Percentiles rank a stretch among this genome's conserved stretches.
Conservation (phyloP, 768 basidiomycete species). For the Phanerodontia chrysosporium region DNA sequence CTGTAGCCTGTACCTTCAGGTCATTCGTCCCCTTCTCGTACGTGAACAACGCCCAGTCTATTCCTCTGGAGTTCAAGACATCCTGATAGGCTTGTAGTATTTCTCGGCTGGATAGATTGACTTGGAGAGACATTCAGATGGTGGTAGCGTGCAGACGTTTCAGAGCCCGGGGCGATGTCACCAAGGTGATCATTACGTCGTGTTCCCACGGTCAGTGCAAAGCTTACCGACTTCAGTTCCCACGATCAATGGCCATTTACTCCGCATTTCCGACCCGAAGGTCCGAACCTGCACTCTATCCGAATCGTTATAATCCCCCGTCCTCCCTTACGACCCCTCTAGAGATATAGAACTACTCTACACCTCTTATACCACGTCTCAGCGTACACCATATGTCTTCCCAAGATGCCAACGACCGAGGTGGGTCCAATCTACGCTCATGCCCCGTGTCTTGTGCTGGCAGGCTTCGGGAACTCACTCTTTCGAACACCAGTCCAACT, state of each 20-base stretch:
- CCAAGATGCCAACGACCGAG: neutral
- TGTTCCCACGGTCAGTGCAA: conserved; percentile 2
- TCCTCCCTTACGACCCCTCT: no score
- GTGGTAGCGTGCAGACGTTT: neutral
- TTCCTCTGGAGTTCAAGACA: conserved; percentile 59
- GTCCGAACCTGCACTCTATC: neutral
- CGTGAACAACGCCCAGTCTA: conserved; percentile 78
- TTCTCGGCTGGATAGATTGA: conserved; percentile 73
- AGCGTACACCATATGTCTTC: neutral
- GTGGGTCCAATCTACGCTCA: neutral
- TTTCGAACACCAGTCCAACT: neutral
- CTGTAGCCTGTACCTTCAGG: conserved; percentile 81
- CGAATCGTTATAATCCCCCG: no score
- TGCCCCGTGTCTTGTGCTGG: neutral
- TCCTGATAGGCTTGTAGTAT: conserved; percentile 72
- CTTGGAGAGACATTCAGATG: conserved; percentile 64
- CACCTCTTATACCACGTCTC: no score
- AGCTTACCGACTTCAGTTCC: neutral
- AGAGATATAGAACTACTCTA: no score
- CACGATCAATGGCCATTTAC: neutral
- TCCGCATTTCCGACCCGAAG: neutral
- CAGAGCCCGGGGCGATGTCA: neutral
- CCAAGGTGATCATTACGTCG: neutral
- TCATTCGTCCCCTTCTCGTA: conserved; percentile 82
- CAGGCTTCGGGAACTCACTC: neutral